Base-by-base conservation (phyloP, 495 filamentous ascomycete genomes). In the Aspergillus heteromorphus region DNA sequence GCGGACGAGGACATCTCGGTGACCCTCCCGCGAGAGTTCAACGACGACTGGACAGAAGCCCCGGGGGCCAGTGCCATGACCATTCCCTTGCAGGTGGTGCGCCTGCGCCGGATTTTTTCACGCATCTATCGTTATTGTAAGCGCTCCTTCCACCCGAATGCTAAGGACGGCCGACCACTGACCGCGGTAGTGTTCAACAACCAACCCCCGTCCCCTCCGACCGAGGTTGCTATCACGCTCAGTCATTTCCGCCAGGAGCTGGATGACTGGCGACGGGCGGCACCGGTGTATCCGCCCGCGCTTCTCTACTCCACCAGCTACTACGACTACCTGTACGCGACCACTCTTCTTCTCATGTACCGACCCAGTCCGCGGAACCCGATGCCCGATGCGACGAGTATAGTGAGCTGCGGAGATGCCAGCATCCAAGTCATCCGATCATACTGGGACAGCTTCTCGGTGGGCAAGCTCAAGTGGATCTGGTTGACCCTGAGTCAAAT, bases 401-500 rank as follows among this genome's bases (percentile, higher is more conserved):
- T 79, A 31, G 63, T 76, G 50, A 72, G 68, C 40, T 80, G 78
- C 51, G 76, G 74, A 11, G 75, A 80, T 48, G 73, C 75, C 40
- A 78, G 76, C 38, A 69, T 75, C 23, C 70, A 73, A 34, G 74
- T 81, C 13, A 76, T 80, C 18, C 69, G 73, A 13, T 73, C 77
- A 5, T 81, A 81, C 54, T 74, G 74, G 63, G 71, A 77, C 45
- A 73, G 70, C 38, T 78, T 78, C 45, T 72, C 71, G 8, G 67
- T 74, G 25, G 75, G 73, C 31, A 79, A 77, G 50, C 65, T 81
- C 11, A 81, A 80, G 53, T 81, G 78, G 68, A 78, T 78, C 18
- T 81, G 78, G 78, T 64, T 81, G 41, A 77, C 78, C 0, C 67
- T 79, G 31, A 78, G 76, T 51, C 78, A 81, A 54, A 55, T 78